Evolutionary conservation across 1,139 yeast genomes (phyloP).

Genomic region (Scheffersomyces cryptocercus): DNA sequence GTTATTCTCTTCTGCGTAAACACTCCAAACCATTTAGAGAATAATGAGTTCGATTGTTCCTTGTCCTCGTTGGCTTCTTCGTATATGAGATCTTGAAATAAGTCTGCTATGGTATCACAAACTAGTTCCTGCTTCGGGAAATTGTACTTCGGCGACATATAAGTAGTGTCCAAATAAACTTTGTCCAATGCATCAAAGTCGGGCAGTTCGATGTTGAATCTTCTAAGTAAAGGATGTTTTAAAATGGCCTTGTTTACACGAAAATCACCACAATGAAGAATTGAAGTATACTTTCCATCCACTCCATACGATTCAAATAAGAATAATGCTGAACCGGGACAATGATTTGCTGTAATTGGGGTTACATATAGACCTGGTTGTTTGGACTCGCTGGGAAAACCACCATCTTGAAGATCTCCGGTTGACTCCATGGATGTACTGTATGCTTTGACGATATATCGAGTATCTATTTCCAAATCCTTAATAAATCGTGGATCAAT

Average conservation of each 20-base stretch:
- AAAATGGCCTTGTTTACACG: slow-evolving; percentile 60
- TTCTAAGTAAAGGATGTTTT: slow-evolving; percentile 28
- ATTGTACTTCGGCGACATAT: slow-evolving; percentile 68
- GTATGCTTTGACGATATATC: slow-evolving; percentile 28
- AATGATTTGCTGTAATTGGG: slow-evolving; percentile 84
- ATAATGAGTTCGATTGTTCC: slow-evolving; percentile 13
- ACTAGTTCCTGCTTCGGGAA: slow-evolving; percentile 80
- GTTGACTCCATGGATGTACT: background rate
- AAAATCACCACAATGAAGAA: slow-evolving; percentile 91
- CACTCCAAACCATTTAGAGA: slow-evolving; percentile 41
- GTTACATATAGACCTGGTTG: slow-evolving; percentile 58
- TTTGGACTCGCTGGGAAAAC: slow-evolving; percentile 15
- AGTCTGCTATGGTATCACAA: slow-evolving; percentile 55
- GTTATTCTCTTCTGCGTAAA: slow-evolving; percentile 45
- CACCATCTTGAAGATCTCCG: slow-evolving; percentile 11
- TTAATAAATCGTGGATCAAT: slow-evolving; percentile 55
- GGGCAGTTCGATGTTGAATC: slow-evolving; percentile 28
- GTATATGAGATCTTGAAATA: slow-evolving; percentile 43
- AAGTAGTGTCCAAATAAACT: slow-evolving; percentile 86
- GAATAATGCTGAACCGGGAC: slow-evolving; percentile 91
- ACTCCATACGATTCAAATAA: slow-evolving; percentile 57
- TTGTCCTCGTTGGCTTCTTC: slow-evolving; percentile 18
- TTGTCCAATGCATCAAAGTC: slow-evolving; percentile 35
- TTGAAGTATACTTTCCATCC: slow-evolving; percentile 27
- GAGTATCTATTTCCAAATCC: slow-evolving; percentile 44